These are phyloP conservation scores for Brassica napus DNA, from an alignment of 345 rosid genomes.

Conservation along the genomic window Da-Ae NC_063439.1:21029001-21029500, in stretches of 20 bases:
- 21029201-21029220: constrained; percentile 35
- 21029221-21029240: constrained; percentile 12
- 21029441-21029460: background rate
- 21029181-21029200: constrained; percentile 32
- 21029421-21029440: background rate
- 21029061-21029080: background rate
- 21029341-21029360: background rate
- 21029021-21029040: constrained; percentile 33
- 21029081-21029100: background rate
- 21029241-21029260: constrained; percentile 22
- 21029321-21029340: constrained; percentile 9
- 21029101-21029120: background rate
- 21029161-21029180: constrained; percentile 35
- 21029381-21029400: background rate
- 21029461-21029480: background rate
- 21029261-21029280: constrained; percentile 27
- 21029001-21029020: constrained; percentile 35
- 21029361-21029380: background rate
- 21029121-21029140: constrained; percentile 14
- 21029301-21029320: background rate
- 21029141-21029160: constrained; percentile 29
- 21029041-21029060: constrained; percentile 28
- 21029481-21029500: background rate
- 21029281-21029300: background rate
- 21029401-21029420: background rate